phyloP scores from a whole-genome alignment of 371 early-diverging fungal species.

The Mucor plumbeus region DNA sequence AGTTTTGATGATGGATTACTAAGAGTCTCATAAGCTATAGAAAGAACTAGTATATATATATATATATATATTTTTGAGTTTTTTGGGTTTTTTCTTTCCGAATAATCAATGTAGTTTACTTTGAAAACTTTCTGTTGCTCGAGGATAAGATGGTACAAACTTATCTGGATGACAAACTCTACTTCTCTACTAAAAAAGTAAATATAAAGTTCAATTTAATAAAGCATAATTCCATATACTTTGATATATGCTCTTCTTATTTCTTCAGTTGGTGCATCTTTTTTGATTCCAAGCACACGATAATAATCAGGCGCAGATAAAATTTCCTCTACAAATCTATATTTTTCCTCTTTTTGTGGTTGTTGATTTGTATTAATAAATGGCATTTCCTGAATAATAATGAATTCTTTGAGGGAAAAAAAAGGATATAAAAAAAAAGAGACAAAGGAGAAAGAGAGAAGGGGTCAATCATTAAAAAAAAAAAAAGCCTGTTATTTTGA shows the following conservation, averaged over 20 bases:
- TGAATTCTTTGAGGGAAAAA: neutral
- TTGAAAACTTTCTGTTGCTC: constrained; percentile 48
- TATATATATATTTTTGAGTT: too few species aligned
- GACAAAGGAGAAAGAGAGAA: neutral
- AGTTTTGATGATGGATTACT: constrained; percentile 60
- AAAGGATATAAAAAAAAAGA: neutral
- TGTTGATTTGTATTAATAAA: constrained; percentile 27
- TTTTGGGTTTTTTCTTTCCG: constrained; percentile 3
- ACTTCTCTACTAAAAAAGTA: constrained; percentile 34
- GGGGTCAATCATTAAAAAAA: neutral
- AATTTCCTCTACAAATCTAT: constrained; percentile 44
- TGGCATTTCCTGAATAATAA: constrained; percentile 20
- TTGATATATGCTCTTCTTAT: constrained; percentile 50
- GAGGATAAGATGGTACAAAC: constrained; percentile 39
- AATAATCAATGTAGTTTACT: constrained; percentile 22
- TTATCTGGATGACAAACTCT: constrained; percentile 56
- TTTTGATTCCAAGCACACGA: constrained; percentile 38
- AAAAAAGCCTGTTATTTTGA: constrained; percentile 1
- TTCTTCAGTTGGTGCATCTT: constrained; percentile 39
- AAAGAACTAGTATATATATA: constrained; percentile 56
- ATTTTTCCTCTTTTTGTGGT: constrained; percentile 36
- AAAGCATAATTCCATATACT: constrained; percentile 24
- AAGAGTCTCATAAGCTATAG: constrained; percentile 67
- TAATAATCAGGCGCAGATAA: constrained; percentile 45
- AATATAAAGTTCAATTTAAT: neutral